Percentiles rank a stretch among this genome's conserved stretches.
Evolutionary conservation across 1,284 basidiomycete species (phyloP).

Genomic region (Ceratobasidium sp.): DNA sequence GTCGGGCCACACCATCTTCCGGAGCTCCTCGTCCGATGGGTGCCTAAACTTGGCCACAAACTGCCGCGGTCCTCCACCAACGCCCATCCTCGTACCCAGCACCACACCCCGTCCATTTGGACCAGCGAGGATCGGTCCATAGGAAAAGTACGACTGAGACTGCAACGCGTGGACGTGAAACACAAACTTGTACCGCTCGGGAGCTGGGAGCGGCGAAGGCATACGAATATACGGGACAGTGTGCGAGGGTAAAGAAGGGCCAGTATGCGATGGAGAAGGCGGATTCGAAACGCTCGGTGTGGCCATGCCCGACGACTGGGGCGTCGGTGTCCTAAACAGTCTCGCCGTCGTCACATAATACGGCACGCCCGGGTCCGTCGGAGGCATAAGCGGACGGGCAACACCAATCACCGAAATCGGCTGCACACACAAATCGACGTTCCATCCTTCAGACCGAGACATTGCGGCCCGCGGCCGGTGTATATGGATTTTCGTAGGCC

Average conservation of each 20-base stretch:
- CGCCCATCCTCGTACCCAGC: conserved; percentile 1
- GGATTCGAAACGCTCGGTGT: conserved; percentile 2
- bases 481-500: conserved; percentile 4
- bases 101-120: conserved; percentile 33
- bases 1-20: not conserved
- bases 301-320: not conserved
- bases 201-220: not conserved
- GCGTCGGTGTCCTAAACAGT: conserved; percentile 8
- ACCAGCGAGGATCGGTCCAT: conserved; percentile 19
- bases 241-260: not conserved
- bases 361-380: conserved; percentile 4
- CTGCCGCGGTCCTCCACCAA: conserved; percentile 9
- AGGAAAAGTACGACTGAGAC: conserved; percentile 9
- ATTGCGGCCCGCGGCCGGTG: not conserved
- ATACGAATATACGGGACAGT: not conserved
- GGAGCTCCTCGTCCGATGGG: conserved; percentile 11
- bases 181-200: conserved; percentile 21
- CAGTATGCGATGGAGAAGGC: conserved; percentile 14
- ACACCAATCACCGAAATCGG: conserved; percentile 33
- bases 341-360: conserved; percentile 9
- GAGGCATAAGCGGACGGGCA: not conserved
- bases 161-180: conserved; percentile 35
- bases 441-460: not conserved
- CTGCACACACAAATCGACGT: not conserved
- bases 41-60: conserved; percentile 32